These are phyloP conservation scores for Physaria fendleri DNA, from an alignment of 345 rosid genomes.

Conservation along the genomic window DNA sequence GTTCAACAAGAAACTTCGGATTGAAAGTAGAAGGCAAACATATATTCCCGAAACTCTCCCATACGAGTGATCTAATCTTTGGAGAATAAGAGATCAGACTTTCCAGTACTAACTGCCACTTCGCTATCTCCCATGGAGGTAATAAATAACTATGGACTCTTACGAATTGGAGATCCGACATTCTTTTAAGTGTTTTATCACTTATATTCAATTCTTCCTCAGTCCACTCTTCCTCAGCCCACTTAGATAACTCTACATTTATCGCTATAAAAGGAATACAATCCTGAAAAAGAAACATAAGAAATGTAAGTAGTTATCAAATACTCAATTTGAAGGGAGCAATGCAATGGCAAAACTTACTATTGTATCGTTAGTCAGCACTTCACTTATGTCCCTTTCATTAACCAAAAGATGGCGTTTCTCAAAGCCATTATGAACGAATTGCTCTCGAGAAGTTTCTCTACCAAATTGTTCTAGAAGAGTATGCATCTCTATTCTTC, in stretches of 20 bases:
- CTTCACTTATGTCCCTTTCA: not conserved
- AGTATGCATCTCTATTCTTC: slow-evolving; percentile 3
- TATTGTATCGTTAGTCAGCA: not conserved
- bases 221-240: not conserved
- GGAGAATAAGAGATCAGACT: no score
- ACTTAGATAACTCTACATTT: not conserved
- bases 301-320: not conserved
- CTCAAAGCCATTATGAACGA: not conserved
- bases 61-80: no score
- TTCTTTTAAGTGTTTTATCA: no score
- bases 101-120: no score
- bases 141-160: no score
- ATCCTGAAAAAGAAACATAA: not conserved
- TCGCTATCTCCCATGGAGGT: no score
- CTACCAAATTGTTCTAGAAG: slow-evolving; percentile 14
- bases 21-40: no score
- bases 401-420: not conserved
- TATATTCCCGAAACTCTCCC: no score
- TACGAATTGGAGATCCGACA: no score
- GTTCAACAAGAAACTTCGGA: no score
- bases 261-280: not conserved
- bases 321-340: not conserved
- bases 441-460: not conserved
- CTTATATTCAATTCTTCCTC: no score
- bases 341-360: not conserved